Base-by-base conservation (phyloP, 805 yeast genomes). In the Maudiozyma saulgeensis region DNA sequence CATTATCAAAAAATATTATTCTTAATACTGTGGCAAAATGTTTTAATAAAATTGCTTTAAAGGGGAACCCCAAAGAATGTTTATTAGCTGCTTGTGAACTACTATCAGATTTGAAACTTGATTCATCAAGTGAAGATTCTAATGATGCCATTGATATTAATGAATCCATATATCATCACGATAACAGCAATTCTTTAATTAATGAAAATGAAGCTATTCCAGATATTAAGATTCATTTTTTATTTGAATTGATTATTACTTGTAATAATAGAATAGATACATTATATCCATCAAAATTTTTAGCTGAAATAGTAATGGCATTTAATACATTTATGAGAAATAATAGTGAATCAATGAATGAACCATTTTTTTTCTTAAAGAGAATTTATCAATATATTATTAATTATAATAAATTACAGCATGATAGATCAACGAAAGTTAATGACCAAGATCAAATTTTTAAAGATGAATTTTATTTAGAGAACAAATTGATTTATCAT, bases 31-130 rank as follows among this genome's bases (percentile, higher is more conserved):
- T 72, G 15, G 74, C 75, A 44, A 61, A 73, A 50, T 63, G 73
- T 41, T 87, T 86, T 61, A 82, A 79, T 50, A 66, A 80, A 23
- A 68, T 90, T 48, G 81, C 93, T 0, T 68, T 66, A 43, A 59
- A 74, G 48, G 96, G 96, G 12, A 88, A 85, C 59, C 82, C 93
- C 6, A 88, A 88, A 56, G 96, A 90, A 65, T 66, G 88, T 49
- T 77, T 88, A 39, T 67, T 91, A 46, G 80, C 83, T 51, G 68
- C 79, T 15, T 82, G 87, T 61, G 96, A 89, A 60, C 60, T 84
- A 25, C 62, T 90, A 18, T 49, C 61, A 4, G 54, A 51, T 8
- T 48, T 62, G 13, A 11, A 41, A 12, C 18, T 51, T 25, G 46
- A 41, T 23, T 21, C 15, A 2, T 9, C 35, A 21, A 13, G 47